Base-by-base conservation (phyloP, 306 rosid species). In the Arachis stenosperma region DNA sequence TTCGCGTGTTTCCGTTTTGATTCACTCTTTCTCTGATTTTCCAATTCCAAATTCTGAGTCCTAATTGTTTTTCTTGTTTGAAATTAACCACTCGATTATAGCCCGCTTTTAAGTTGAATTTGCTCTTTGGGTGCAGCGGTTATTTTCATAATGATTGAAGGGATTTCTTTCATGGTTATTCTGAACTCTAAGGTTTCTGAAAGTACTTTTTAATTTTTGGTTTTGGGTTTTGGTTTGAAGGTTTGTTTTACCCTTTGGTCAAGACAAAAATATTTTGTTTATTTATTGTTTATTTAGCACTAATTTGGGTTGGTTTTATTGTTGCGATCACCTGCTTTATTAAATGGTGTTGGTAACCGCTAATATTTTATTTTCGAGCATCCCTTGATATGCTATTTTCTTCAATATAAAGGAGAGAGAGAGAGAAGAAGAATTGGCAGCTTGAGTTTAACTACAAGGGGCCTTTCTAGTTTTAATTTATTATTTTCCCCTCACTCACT, bases 271-370 rank as follows among this genome's bases (percentile, higher is more conserved):
- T 5, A 50, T 50, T 50, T 6, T 50, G 4, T 12, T 50, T 48
- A 44, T 51, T 51, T 51, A 1, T 13, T 51, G 13, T 12, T 12
- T 8, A 10, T 3, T 46, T 10, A 46, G 51, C 51, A 46, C 11
- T 8, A 46, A 46, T 46, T 8, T 63, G 79, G 76, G 66, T 68
- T 75, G 36, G 41, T 81, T 78, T 72, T 72, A 27, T 67, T 58
- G 78, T 78, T 69, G 66, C 11, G 75, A 44, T 61, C 82, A 79
- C 81, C 71, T 74, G 76, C 59, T 70, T 52, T 62, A 13, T 74
- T 54, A 22, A n/a, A 22, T 44, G 11, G 57, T 17, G 57, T 52
- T 52, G 52, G 43, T 67, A 73, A 52, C 67, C 9, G 78, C 48
- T 57, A 3, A 4, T 44, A 0, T 13, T 54, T 64, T 6, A 22